These are phyloP conservation scores for Petunia hybrid DNA, from an alignment of 305 asterid species.

Conservation along the genomic window DNA sequence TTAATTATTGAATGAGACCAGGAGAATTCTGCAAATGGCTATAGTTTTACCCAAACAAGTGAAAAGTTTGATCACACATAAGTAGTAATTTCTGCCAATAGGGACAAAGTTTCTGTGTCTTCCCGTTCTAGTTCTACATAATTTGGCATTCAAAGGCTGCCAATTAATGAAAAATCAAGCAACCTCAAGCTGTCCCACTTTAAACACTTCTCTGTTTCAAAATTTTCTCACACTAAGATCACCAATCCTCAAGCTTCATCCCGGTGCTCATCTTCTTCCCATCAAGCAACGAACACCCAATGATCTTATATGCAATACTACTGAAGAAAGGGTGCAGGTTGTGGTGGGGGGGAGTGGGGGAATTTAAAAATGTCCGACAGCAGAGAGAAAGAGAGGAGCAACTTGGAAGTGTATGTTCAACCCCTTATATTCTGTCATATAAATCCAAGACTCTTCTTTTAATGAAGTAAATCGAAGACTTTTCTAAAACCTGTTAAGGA, in stretches of 20 bases:
- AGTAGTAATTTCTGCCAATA: too few species aligned
- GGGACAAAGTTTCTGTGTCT: neutral
- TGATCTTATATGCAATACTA: neutral
- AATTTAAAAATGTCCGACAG: too few species aligned
- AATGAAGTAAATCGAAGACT: neutral
- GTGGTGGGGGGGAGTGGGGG: too few species aligned
- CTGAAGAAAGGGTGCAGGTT: too few species aligned
- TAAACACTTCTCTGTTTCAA: too few species aligned
- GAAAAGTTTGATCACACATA: too few species aligned
- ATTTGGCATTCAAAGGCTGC: neutral
- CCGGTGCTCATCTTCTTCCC: neutral
- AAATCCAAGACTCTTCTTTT: constrained; percentile 15
- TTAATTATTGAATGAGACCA: too few species aligned
- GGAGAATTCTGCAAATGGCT: too few species aligned
- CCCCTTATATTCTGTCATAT: neutral
- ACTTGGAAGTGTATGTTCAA: too few species aligned
- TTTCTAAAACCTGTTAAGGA: neutral
- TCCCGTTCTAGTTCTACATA: neutral
- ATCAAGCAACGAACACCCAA: neutral
- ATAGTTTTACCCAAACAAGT: too few species aligned
- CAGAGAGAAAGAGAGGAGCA: too few species aligned
- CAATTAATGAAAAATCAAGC: neutral
- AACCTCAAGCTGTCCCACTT: too few species aligned
- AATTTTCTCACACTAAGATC: neutral
- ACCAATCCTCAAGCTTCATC: neutral